phyloP scores from a whole-genome alignment of 2,329 filamentous ascomycete genomes.

The Hymenoscyphus repandus region DNA sequence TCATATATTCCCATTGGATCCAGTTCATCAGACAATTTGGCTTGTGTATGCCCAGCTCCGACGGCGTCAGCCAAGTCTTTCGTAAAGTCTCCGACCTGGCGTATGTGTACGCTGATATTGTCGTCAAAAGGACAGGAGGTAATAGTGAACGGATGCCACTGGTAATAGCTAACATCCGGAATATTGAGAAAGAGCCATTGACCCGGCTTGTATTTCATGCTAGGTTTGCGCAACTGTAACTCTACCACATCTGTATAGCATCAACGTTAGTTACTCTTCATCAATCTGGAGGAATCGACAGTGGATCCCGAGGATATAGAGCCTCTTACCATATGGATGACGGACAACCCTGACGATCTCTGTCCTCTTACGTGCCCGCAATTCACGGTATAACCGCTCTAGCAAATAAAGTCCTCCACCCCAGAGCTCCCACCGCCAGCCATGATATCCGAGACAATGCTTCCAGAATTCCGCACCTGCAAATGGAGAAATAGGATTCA shows the following conservation, averaged over 20 bases:
- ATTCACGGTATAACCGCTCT: constrained; percentile 87
- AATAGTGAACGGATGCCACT: constrained; percentile 99
- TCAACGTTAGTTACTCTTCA: too few relatives aligned
- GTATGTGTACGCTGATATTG: constrained; percentile 89
- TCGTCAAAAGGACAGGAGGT: constrained; percentile 96
- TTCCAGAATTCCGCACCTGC: constrained; percentile 77
- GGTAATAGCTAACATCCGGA: constrained; percentile 77
- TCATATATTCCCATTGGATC: constrained; percentile 98
- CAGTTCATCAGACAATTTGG: constrained; percentile 86
- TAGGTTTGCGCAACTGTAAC: constrained; percentile 93
- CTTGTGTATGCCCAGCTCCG: constrained; percentile 80
- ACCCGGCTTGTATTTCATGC: constrained; percentile 95
- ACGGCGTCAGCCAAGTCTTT: constrained; percentile 88
- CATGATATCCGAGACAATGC: constrained; percentile 91
- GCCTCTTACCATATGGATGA: constrained; percentile 79
- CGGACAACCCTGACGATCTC: constrained; percentile 90
- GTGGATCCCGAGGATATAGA: background rate
- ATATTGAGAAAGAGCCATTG: constrained; percentile 98
- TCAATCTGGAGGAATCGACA: constrained; percentile 31
- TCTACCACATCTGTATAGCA: constrained; percentile 89
- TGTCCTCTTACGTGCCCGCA: constrained; percentile 76
- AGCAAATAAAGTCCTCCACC: constrained; percentile 79
- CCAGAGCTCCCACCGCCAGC: constrained; percentile 94
- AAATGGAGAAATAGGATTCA: constrained; percentile 72
- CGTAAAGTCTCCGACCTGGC: constrained; percentile 96